Evolutionary conservation across 208 protist species (phyloP).

Genomic region (Trypanosoma congolense): DNA sequence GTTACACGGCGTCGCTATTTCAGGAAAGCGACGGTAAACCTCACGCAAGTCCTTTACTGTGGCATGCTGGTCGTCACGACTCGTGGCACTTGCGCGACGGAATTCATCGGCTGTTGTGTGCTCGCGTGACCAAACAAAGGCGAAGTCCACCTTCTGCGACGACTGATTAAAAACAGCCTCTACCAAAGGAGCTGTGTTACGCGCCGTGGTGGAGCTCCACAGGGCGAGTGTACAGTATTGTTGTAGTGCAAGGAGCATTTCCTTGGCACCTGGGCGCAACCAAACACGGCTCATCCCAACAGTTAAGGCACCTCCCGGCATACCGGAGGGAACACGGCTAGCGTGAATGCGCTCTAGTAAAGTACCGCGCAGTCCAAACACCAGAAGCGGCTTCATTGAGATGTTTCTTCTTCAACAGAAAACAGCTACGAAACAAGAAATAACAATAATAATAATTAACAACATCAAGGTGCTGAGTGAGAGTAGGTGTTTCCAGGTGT

Average conservation of each 20-base stretch:
- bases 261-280: conserved; percentile 68
- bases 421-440: too few relatives aligned
- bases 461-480: too few relatives aligned
- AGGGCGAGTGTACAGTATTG: conserved; percentile 70
- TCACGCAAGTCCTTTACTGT: conserved; percentile 75
- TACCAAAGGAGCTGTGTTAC: conserved; percentile 78
- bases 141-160: conserved; percentile 29
- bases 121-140: conserved; percentile 85
- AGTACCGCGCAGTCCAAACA: conserved; percentile 86
- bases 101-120: conserved; percentile 80
- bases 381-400: conserved; percentile 60
- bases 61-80: conserved; percentile 65
- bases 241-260: conserved; percentile 59
- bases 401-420: conserved; percentile 19
- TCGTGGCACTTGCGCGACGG: conserved; percentile 45
- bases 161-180: conserved; percentile 57
- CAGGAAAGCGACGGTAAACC: conserved; percentile 56
- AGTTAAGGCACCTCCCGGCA: conserved; percentile 64
- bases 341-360: conserved; percentile 78
- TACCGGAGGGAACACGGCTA: conserved; percentile 38
- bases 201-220: conserved; percentile 85
- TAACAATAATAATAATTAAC: too few relatives aligned
- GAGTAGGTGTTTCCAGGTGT: too few relatives aligned
- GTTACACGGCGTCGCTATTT: conserved; percentile 59
- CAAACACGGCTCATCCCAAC: conserved; percentile 76